A percentile compares a stretch with the other conserved stretches of the same genome.
Conservation (phyloP, 2,329 filamentous ascomycete species). For the Saccharata proteae region DNA sequence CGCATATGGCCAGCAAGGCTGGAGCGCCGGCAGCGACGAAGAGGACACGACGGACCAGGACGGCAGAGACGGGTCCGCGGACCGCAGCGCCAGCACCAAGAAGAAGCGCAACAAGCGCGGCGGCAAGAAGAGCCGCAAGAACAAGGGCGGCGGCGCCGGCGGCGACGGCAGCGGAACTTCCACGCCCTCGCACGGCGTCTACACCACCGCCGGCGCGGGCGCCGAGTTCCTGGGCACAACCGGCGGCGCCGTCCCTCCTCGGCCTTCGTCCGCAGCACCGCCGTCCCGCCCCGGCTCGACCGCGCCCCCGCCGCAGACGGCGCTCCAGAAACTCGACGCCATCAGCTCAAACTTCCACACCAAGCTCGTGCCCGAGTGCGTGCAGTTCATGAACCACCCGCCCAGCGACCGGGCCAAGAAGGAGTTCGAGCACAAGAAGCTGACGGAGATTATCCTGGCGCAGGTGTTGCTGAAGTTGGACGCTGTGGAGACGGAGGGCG, state of each 20-base stretch:
- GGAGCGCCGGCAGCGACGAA: conserved; percentile 18
- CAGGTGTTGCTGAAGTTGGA: conserved; percentile 69
- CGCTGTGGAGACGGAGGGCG: conserved; percentile 60
- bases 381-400: conserved; percentile 48
- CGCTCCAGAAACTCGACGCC: conserved; percentile 52
- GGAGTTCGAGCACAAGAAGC: conserved; percentile 60
- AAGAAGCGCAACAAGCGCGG: conserved; percentile 27
- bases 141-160: conserved; percentile 26
- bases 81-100: conserved; percentile 19
- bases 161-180: conserved; percentile 16
- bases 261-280: conserved; percentile 22
- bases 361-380: conserved; percentile 53
- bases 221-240: conserved; percentile 27
- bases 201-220: conserved; percentile 16
- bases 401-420: conserved; percentile 55
- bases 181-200: conserved; percentile 15
- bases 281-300: conserved; percentile 29
- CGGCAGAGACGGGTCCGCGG: conserved; percentile 16
- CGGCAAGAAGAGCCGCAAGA: conserved; percentile 35
- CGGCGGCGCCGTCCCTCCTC: conserved; percentile 19
- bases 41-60: conserved; percentile 22
- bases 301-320: conserved; percentile 24
- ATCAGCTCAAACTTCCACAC: conserved; percentile 52
- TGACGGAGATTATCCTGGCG: conserved; percentile 65
- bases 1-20: conserved; percentile 14